phyloP scores from a whole-genome alignment of 2,329 filamentous ascomycete species.

The Leptographium lundbergii region DNA sequence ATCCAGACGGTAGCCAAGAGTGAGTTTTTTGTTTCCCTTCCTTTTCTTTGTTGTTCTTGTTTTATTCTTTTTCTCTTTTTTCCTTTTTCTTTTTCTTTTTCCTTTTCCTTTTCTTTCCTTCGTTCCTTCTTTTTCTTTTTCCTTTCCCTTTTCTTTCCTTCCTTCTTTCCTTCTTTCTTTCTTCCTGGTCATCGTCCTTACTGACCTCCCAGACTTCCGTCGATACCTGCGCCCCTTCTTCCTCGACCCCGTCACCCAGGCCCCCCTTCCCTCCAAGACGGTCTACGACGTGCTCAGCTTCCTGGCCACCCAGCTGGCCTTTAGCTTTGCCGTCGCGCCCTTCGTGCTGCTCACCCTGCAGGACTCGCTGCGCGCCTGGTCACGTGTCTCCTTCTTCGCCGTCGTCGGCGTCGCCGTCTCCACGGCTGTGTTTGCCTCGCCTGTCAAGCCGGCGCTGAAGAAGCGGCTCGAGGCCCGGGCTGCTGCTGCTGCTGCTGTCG shows the following conservation, averaged over 20 bases:
- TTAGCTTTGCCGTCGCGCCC: slow-evolving; percentile 71
- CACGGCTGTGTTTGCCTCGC: slow-evolving; percentile 68
- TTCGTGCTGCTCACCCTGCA: slow-evolving; percentile 71
- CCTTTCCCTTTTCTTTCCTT: not conserved
- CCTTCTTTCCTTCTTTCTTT: not conserved
- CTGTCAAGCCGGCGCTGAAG: slow-evolving; percentile 51
- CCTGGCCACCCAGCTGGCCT: slow-evolving; percentile 19
- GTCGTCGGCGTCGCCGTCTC: slow-evolving; percentile 52
- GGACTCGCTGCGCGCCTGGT: slow-evolving; percentile 64
- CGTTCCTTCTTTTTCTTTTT: slow-evolving; percentile 12
- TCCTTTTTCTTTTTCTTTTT: not conserved
- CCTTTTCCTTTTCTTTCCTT: not conserved
- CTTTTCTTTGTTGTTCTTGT: not conserved
- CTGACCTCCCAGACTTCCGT: slow-evolving; percentile 55
- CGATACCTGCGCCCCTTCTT: slow-evolving; percentile 89
- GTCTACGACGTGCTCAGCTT: slow-evolving; percentile 50
- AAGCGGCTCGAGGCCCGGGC: slow-evolving; percentile 46
- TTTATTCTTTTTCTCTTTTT: not conserved
- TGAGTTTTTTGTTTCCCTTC: slow-evolving; percentile 32
- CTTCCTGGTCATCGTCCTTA: not conserved
- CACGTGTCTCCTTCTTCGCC: slow-evolving; percentile 78
- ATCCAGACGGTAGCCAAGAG: slow-evolving; percentile 91
- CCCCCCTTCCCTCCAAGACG: slow-evolving; percentile 57
- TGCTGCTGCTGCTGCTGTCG: slow-evolving; percentile 27
- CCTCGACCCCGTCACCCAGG: slow-evolving; percentile 61